phyloP scores from a whole-genome alignment of 129 eudicot species.

The Kitagawia praeruptora region DNA sequence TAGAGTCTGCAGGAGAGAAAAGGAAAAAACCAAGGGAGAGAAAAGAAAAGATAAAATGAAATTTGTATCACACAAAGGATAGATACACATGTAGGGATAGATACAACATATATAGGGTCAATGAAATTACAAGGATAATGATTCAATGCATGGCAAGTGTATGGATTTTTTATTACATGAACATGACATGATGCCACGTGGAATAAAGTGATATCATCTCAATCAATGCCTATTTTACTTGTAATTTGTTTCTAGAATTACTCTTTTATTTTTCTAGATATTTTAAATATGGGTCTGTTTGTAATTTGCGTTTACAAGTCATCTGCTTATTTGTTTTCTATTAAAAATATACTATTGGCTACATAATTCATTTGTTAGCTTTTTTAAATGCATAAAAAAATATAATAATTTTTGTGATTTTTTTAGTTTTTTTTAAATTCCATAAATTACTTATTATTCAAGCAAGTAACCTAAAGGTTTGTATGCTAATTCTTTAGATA shows the following conservation, averaged over 20 bases:
- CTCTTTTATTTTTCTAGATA: neutral
- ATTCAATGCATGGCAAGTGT: slow-evolving; percentile 7
- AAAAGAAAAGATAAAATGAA: neutral
- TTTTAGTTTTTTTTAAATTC: no score
- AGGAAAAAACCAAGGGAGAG: neutral
- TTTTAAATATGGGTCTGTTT: neutral
- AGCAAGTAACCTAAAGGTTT: no score
- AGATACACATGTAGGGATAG: neutral
- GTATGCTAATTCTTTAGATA: no score
- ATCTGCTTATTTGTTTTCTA: no score
- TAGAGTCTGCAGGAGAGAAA: neutral
- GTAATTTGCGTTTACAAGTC: no score
- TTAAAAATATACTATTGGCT: no score
- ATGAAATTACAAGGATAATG: slow-evolving; percentile 3
- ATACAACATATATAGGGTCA: neutral
- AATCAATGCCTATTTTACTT: neutral
- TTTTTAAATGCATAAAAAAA: no score
- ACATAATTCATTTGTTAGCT: no score
- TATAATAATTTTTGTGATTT: no score
- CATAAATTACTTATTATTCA: no score
- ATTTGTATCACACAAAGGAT: slow-evolving; percentile 2
- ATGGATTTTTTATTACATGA: slow-evolving; percentile 6
- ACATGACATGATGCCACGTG: slow-evolving; percentile 7
- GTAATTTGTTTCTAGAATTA: neutral
- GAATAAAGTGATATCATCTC: neutral